phyloP scores from a whole-genome alignment of 768 basidiomycete species.

The Mycena epipterygia region DNA sequence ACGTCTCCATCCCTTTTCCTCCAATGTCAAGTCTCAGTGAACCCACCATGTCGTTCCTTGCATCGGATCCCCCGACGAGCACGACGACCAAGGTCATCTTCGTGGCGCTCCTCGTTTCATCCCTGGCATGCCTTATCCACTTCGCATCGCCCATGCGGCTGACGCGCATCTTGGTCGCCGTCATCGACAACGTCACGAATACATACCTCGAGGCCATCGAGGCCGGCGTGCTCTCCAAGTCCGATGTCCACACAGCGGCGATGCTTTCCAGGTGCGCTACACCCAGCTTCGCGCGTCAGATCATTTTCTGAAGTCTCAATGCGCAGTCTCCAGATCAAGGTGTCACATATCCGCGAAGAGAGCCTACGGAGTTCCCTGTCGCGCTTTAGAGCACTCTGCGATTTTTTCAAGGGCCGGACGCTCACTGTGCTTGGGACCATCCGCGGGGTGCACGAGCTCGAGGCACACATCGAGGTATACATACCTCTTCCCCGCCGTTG shows the following conservation, averaged over 20 bases:
- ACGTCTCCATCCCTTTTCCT: no score
- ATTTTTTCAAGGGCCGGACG: neutral
- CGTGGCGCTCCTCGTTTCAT: neutral
- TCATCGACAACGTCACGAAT: neutral
- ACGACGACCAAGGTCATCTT: neutral
- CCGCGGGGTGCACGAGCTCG: neutral
- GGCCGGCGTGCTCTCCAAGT: neutral
- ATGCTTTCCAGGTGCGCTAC: neutral
- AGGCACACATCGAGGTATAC: neutral
- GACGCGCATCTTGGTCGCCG: neutral
- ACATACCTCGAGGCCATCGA: neutral
- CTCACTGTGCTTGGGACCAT: neutral
- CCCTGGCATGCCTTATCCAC: neutral
- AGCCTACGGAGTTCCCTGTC: neutral
- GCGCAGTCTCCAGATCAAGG: neutral
- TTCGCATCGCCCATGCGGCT: neutral
- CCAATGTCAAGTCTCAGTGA: neutral
- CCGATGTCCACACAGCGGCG: neutral
- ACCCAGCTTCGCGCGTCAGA: neutral
- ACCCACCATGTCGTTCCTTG: neutral
- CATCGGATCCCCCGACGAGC: neutral
- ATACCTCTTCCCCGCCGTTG: neutral
- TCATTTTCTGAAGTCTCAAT: neutral
- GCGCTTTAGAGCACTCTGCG: neutral
- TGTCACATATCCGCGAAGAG: neutral